Conservation (phyloP, 768 basidiomycete genomes). For the Asterophora lycoperdoides region DNA sequence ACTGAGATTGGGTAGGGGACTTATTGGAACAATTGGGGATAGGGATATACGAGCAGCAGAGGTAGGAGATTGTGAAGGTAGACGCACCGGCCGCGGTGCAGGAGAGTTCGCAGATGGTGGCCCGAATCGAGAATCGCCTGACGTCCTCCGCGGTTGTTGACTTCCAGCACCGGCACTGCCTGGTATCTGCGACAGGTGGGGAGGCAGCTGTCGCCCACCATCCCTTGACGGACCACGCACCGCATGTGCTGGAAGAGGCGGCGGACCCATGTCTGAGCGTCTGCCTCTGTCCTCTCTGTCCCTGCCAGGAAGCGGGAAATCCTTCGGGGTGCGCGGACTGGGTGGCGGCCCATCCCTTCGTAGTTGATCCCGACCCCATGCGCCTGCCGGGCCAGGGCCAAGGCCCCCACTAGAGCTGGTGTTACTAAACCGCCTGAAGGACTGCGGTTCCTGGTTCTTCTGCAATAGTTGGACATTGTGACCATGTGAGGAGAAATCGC, state of each 20-base stretch:
- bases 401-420: conserved; percentile 22
- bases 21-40: conserved; percentile 32
- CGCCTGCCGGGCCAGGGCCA: conserved; percentile 19
- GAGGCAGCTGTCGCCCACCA: conserved; percentile 49
- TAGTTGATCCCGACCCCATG: conserved; percentile 25
- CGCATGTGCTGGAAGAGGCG: conserved; percentile 40
- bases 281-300: conserved; percentile 37
- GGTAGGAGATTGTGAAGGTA: conserved; percentile 41
- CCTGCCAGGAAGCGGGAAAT: conserved; percentile 21
- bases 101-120: conserved; percentile 24
- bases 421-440: conserved; percentile 31
- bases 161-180: conserved; percentile 22
- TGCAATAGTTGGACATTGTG: conserved; percentile 54
- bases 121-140: conserved; percentile 39
- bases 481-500: conserved; percentile 40
- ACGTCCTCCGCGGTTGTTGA: conserved; percentile 33
- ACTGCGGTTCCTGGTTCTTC: conserved; percentile 36
- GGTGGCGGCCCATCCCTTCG: conserved; percentile 36
- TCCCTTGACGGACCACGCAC: conserved; percentile 34
- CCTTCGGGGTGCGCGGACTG: conserved; percentile 33
- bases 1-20: conserved; percentile 29
- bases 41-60: conserved; percentile 35
- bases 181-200: conserved; percentile 45
- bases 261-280: conserved; percentile 49
- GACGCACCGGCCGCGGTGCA: conserved; percentile 21